phyloP scores from a whole-genome alignment of 768 basidiomycete genomes.

The Auricularia heimuer region DNA sequence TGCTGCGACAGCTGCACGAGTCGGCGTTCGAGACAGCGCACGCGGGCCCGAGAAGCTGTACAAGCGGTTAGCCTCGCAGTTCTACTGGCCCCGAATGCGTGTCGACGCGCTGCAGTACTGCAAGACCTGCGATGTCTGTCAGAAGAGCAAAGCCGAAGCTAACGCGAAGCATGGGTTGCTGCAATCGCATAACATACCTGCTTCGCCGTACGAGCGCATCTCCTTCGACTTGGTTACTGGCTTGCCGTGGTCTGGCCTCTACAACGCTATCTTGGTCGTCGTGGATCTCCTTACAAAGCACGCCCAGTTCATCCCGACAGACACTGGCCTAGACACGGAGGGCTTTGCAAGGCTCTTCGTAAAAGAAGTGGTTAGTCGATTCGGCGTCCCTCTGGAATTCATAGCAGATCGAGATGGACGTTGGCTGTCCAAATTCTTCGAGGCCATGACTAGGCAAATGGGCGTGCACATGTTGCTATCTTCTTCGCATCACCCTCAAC shows the following conservation, averaged over 20 bases:
- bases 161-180: constrained; percentile 3
- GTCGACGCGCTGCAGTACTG: constrained; percentile 24
- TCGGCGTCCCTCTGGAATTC: constrained; percentile 9
- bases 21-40: constrained; percentile 18
- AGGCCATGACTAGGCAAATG: background rate
- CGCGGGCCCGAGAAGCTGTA: constrained; percentile 18
- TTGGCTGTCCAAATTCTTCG: background rate
- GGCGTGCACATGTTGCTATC: constrained; percentile 6
- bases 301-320: too few species aligned
- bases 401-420: background rate
- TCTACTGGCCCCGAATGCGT: constrained; percentile 11
- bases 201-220: background rate
- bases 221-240: too few species aligned
- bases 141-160: constrained; percentile 6
- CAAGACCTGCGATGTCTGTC: constrained; percentile 10
- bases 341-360: constrained; percentile 8
- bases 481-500: constrained; percentile 13
- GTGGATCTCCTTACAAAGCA: too few species aligned
- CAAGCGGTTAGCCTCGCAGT: constrained; percentile 14
- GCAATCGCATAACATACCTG: constrained; percentile 2
- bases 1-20: constrained; percentile 10
- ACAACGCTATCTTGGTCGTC: too few species aligned
- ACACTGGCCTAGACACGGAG: background rate
- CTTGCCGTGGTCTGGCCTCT: too few species aligned
- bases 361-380: constrained; percentile 4